phyloP scores from a whole-genome alignment of 2,329 filamentous ascomycete genomes.

The Fusarium sp. region DNA sequence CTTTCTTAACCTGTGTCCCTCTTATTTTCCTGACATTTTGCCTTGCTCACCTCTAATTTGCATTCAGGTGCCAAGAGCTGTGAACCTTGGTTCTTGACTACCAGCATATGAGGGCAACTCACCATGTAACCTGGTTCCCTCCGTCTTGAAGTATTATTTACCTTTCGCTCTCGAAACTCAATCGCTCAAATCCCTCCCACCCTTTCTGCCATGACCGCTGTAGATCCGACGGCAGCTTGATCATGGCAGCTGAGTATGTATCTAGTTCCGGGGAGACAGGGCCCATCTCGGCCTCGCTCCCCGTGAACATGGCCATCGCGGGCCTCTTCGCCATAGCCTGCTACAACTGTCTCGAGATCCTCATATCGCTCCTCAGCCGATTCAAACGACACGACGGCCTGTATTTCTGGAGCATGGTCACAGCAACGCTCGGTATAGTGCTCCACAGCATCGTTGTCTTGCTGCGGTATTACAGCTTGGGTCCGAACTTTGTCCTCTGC shows the following conservation, averaged over 20 bases:
- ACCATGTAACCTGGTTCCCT: neutral
- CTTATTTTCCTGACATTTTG: too few species aligned
- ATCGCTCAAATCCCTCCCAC: neutral
- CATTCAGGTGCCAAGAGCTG: too few species aligned
- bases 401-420: slow-evolving; percentile 39
- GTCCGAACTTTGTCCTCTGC: slow-evolving; percentile 35
- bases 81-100: neutral
- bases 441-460: slow-evolving; percentile 36
- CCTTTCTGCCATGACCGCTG: slow-evolving; percentile 19
- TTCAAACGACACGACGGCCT: slow-evolving; percentile 37
- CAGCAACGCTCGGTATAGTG: slow-evolving; percentile 25
- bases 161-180: neutral
- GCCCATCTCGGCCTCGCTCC: slow-evolving; percentile 23
- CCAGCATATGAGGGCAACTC: neutral
- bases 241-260: slow-evolving; percentile 21
- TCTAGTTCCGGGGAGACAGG: slow-evolving; percentile 27
- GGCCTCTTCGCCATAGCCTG: slow-evolving; percentile 37
- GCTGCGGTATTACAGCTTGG: slow-evolving; percentile 36
- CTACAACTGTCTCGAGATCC: slow-evolving; percentile 39
- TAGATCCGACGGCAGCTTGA: slow-evolving; percentile 20
- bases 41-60: too few species aligned
- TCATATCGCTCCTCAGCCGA: slow-evolving; percentile 31
- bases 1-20: neutral
- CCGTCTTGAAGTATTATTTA: neutral
- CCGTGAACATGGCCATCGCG: slow-evolving; percentile 37